These are phyloP conservation scores for Boehmeria nivea DNA, from an alignment of 306 rosid species.

Conservation along the genomic window DNA sequence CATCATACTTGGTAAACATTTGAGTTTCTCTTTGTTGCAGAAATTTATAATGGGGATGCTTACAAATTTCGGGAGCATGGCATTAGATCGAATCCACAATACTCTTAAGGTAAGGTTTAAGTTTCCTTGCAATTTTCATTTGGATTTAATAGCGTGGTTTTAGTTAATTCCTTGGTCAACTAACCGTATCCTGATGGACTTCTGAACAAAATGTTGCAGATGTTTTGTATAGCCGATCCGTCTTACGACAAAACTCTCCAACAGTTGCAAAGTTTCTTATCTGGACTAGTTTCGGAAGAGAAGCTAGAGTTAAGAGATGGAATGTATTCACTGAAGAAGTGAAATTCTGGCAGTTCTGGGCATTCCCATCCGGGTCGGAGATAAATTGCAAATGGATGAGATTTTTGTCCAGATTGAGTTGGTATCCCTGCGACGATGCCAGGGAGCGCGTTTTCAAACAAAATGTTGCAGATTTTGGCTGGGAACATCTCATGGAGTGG, in stretches of 20 bases:
- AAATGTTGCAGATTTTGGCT: no score
- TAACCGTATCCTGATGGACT: no score
- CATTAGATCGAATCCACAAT: conserved; percentile 86
- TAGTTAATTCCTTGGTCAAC: no score
- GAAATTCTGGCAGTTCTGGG: conserved; percentile 1
- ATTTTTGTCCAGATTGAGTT: not conserved
- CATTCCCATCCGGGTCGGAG: not conserved
- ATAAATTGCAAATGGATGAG: not conserved
- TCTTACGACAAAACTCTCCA: conserved; percentile 89
- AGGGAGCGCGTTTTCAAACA: no score
- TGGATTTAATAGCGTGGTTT: no score
- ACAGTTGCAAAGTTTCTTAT: conserved; percentile 77
- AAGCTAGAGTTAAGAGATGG: conserved; percentile 82
- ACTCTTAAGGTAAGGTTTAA: conserved; percentile 73
- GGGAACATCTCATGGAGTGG: no score
- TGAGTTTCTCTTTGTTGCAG: conserved; percentile 37
- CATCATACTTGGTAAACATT: not conserved
- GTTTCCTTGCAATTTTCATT: not conserved
- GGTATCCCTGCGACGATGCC: no score
- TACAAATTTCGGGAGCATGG: conserved; percentile 91
- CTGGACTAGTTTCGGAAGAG: conserved; percentile 84
- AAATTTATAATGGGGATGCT: conserved; percentile 96
- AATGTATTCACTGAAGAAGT: conserved; percentile 66
- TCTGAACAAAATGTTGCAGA: conserved; percentile 36
- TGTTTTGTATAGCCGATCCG: conserved; percentile 89